Conservation (phyloP, 2,329 filamentous ascomycete species). For the Davidsoniella virescens region DNA sequence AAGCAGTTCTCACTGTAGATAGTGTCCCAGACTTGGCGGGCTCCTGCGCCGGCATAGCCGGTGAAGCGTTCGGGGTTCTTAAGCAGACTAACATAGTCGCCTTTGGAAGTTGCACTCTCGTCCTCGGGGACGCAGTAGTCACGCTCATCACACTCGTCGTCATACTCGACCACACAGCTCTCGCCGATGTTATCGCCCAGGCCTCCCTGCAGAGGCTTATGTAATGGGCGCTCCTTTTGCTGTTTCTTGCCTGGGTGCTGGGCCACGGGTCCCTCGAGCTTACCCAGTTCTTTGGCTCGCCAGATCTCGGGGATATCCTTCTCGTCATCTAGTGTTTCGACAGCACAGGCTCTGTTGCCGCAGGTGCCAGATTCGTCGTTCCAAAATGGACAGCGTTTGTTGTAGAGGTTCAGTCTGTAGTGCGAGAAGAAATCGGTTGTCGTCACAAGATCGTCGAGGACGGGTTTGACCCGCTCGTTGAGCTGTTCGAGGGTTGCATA, state of each 20-base stretch:
- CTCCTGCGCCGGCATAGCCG: slow-evolving; percentile 71
- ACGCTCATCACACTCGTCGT: slow-evolving; percentile 89
- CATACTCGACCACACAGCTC: slow-evolving; percentile 92
- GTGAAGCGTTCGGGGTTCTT: slow-evolving; percentile 47
- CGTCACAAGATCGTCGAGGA: slow-evolving; percentile 63
- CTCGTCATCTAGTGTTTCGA: slow-evolving; percentile 88
- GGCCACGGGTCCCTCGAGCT: slow-evolving; percentile 81
- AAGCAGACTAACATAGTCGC: slow-evolving; percentile 43
- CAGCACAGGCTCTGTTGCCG: slow-evolving; percentile 90
- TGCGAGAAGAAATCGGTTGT: slow-evolving; percentile 96
- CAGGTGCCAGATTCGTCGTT: slow-evolving; percentile 84
- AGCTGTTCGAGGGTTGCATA: slow-evolving; percentile 78
- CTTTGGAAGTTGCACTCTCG: slow-evolving; percentile 69
- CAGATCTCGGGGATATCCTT: slow-evolving; percentile 84
- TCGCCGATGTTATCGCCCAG: slow-evolving; percentile 80
- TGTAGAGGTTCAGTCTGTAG: slow-evolving; percentile 87
- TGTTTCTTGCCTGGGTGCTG: slow-evolving; percentile 65
- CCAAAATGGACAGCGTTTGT: slow-evolving; percentile 94
- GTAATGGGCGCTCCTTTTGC: slow-evolving; percentile 47
- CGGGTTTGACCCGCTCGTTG: slow-evolving; percentile 60
- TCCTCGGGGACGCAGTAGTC: slow-evolving; percentile 97
- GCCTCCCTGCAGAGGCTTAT: slow-evolving; percentile 63
- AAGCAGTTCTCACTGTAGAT: slow-evolving; percentile 98
- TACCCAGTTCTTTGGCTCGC: slow-evolving; percentile 82
- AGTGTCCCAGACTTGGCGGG: slow-evolving; percentile 86